Evolutionary conservation across 805 yeast species (phyloP), one percentile per base, ranked within the genome.

Genomic region (Hermanozyma aechmeae): DNA sequence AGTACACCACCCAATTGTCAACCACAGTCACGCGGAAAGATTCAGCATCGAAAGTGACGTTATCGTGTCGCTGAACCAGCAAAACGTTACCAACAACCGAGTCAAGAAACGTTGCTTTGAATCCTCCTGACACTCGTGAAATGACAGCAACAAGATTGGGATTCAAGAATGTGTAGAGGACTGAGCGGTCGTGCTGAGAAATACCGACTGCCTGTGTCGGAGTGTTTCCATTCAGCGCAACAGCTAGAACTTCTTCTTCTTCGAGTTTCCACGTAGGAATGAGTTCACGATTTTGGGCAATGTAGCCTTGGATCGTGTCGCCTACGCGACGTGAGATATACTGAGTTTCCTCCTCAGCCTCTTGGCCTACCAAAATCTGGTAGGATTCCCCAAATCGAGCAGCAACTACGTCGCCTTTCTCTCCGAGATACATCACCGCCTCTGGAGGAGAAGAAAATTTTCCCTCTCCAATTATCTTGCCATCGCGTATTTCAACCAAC

Each of bases 1-100:
- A 61, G 46, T 81, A 79, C 8, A 83, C 65, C 12, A 85, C 59
- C 82, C 92, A 89, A 53, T 87, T 75, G 48, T 89, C 97, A 27
- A 85, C 92, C 51, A 75, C 69, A 1, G 75, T 61, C 16, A 84
- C 43, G 14, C 66, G 56, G 16, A 84, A 48, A 2, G 68, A 56
- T 1, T 28, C 54, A 7, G 52, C 51, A 8, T 61, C 61, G 4
- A 65, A 48, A 7, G 63, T 46, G 15, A 60, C 61, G 5, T 61
- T 65, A 4, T 53, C 47, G 14, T 51, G 56, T 8, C 22, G 31
- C 16, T 56, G 62, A 32, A 69, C 73, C 5, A 47, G 46, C 6
- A 84, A 55, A 0, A 76, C 34, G 24, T 72, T 68, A 4, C 97
- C 97, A 1, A 82, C 71, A 4, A 80, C 58, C 1, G 74, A 61